Base-by-base conservation (phyloP, 2,329 filamentous ascomycete genomes). In the Torrubiellomyces zombiae region DNA sequence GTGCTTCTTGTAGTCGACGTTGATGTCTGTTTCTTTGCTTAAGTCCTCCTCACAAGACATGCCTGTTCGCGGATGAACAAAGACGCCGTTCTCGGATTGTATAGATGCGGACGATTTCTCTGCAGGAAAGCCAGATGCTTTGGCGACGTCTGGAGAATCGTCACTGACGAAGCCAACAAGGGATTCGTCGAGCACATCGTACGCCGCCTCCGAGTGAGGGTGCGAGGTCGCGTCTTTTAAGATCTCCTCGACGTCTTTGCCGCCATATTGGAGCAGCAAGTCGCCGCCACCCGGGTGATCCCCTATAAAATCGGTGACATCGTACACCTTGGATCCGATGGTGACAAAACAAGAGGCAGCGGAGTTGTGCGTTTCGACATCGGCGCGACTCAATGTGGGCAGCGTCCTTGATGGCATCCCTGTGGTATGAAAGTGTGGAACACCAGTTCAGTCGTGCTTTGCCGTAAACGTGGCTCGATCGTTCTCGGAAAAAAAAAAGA, bases 201-300 rank as follows among this genome's bases (percentile, higher is more conserved):
- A 98, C n/a, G 89, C 89, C 2, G 83, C 66, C 32, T 95, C 85
- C 23, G 78, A 82, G 50, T 98, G 89, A 21, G 61, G 56, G 45
- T 98, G 89, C 17, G 85, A 94, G 21, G 67, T 56, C 32, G 74
- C 63, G 44, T 98, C 85, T 45, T 77, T 72, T 53, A 98, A 60
- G 30, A 94, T 91, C 4, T 72, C 63, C 35, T 68, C 65, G 29
- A 94, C 63, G 50, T 98, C 89, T 50, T 82, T 80, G 37, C 86
- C 86, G 16, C 67, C 89, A 48, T 89, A 92, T 26, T 93, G 79
- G 34, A 94, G 60, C 32, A 98, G 75, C 39, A 95, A 59, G 33
- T 93, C 80, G 40, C 72, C 70, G 30, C 89, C 89, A 38, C 89
- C 89, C 14, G 89, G 89, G 48, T 98, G 89, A 37, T 83, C 75